Percentiles rank a stretch among this genome's conserved stretches.
phyloP scores from a whole-genome alignment of 2,329 filamentous ascomycete species.

The Bipolaris victoriae region DNA sequence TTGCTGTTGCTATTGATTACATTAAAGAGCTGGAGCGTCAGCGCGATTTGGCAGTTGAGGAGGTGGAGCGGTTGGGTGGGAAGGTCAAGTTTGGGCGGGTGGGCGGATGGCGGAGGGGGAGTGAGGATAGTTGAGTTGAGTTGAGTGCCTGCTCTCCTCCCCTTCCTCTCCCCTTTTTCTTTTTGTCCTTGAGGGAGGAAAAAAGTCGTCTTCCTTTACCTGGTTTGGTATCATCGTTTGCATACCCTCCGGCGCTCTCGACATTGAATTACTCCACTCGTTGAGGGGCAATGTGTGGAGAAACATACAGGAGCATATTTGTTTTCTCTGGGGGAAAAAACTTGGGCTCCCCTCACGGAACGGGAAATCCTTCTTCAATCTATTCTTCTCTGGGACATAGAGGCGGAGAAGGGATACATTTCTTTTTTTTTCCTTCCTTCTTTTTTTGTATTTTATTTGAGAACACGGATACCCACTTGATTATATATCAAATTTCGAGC shows the following conservation, averaged over 20 bases:
- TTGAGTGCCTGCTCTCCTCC: not conserved
- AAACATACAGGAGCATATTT: too few relatives aligned
- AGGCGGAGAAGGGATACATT: not conserved
- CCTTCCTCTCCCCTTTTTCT: not conserved
- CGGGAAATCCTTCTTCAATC: not conserved
- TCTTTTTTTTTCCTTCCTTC: not conserved
- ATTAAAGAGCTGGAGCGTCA: slow-evolving; percentile 19
- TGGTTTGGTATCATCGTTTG: too few relatives aligned
- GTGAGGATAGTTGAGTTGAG: not conserved
- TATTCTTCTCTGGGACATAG: not conserved
- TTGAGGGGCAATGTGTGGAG: too few relatives aligned
- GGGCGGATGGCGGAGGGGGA: not conserved
- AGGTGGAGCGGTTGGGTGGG: slow-evolving; percentile 16
- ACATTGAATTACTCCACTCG: too few relatives aligned
- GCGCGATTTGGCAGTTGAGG: slow-evolving; percentile 15
- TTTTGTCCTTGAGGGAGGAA: not conserved
- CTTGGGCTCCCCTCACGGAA: not conserved
- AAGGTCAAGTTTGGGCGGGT: slow-evolving; percentile 12
- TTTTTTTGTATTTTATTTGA: not conserved
- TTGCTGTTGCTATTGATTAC: slow-evolving; percentile 23
- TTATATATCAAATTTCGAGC: not conserved
- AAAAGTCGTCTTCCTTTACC: too few relatives aligned
- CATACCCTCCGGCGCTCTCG: too few relatives aligned
- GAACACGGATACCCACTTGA: slow-evolving; percentile 5
- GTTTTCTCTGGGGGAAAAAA: too few relatives aligned